A percentile compares a stretch with the other conserved stretches of the same genome.
phyloP scores from a whole-genome alignment of 2,329 filamentous ascomycete species.

The Tolypocladium guangdongense region DNA sequence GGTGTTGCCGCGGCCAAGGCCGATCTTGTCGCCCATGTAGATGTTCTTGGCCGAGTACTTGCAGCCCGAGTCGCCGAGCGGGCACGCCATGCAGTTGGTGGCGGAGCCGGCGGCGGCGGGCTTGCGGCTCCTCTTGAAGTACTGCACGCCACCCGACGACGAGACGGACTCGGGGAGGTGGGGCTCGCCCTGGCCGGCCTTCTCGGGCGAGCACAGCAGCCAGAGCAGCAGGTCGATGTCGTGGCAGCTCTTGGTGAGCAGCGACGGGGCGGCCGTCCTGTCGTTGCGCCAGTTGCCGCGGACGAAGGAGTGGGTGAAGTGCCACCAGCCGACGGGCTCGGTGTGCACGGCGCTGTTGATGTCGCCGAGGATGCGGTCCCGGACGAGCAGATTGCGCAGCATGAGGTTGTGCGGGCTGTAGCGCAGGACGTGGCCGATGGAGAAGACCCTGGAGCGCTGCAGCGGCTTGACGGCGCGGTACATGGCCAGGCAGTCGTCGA shows the following conservation, averaged over 20 bases:
- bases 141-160: constrained; percentile 65
- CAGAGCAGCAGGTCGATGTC: constrained; percentile 90
- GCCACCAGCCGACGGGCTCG: constrained; percentile 94
- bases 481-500: constrained; percentile 69
- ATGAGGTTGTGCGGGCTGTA: constrained; percentile 91
- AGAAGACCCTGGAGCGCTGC: constrained; percentile 49
- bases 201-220: constrained; percentile 66
- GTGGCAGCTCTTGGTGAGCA: constrained; percentile 93
- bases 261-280: constrained; percentile 62
- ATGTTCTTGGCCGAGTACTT: constrained; percentile 78
- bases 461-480: constrained; percentile 42
- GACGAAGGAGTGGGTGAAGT: constrained; percentile 85
- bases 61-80: constrained; percentile 56
- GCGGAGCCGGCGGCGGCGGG: constrained; percentile 61
- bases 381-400: constrained; percentile 65
- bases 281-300: constrained; percentile 88
- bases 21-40: constrained; percentile 57
- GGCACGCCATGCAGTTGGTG: constrained; percentile 79
- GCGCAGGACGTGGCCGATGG: constrained; percentile 84
- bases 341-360: constrained; percentile 81
- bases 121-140: constrained; percentile 68
- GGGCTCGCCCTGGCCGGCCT: constrained; percentile 32
- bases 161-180: constrained; percentile 69
- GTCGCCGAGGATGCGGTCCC: constrained; percentile 70
- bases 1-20: constrained; percentile 53